Evolutionary conservation across 768 basidiomycete species (phyloP), one percentile per base, ranked within the genome.

Genomic region (Sarcodon aspratus): DNA sequence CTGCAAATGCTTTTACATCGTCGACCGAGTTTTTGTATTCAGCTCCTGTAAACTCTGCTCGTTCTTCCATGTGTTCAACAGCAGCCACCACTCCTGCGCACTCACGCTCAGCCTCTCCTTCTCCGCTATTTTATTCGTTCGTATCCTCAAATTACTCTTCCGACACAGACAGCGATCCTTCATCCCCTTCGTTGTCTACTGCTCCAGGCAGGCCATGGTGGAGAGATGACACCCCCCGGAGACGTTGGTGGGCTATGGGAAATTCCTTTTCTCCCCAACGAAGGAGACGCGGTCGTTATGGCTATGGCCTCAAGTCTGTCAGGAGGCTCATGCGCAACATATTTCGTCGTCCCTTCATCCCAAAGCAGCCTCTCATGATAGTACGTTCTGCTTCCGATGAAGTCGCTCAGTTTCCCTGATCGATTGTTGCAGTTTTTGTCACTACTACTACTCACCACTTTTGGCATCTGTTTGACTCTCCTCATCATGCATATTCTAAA

Each of bases 401-500:
- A 43, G 17, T 44, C 7, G 21, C 46, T 18, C 37, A 50, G 13
- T 36, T 33, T 33, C 10, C 45, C 36, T 36, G 17, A 36, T 27
- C 13, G 42, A 34, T 37, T 33, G n/a, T 9, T 45, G 33, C 33
- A 85, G 83, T 67, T 85, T 54, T 71, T 87, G 50, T 72, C 82
- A 31, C 70, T 89, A 57, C 72, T 93, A 52, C 69, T 92, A 48
- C 75, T 95, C 58, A 82, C 82, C 47, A 69, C 81, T 53, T 82
- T 96, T 62, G 86, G 86, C 47, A 80, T 89, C 51, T 80, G 80
- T 52, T 72, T 94, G 57, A 94, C 93, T 32, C 78, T 93, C 51
- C 71, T 89, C 48, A 74, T 97, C 66, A 92, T 92, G 60, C 86
- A 96, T 65, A 76, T 94, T 52, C 76, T 97, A 60, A 94, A 96